phyloP scores from a whole-genome alignment of 208 protist genomes.

The Crithidia bombi region DNA sequence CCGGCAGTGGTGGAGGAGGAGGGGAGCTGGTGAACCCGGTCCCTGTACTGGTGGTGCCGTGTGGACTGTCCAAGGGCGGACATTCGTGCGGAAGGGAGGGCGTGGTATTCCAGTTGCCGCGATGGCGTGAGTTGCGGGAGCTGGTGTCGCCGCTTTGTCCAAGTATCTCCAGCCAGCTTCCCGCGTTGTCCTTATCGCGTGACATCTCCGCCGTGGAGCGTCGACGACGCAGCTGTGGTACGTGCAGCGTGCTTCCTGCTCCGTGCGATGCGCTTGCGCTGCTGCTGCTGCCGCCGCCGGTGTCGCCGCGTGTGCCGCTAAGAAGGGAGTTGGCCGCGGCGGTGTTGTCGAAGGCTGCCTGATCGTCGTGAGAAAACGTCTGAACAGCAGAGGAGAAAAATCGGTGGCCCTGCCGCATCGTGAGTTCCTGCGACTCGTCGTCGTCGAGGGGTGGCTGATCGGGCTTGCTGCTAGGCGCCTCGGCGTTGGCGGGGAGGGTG shows the following conservation, averaged over 20 bases:
- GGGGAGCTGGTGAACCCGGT: conserved; percentile 4
- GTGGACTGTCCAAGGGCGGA: neutral
- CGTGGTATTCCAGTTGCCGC: neutral
- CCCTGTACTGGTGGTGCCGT: neutral
- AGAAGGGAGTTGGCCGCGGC: neutral
- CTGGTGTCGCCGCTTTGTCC: neutral
- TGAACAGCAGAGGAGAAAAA: neutral
- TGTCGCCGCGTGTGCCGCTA: neutral
- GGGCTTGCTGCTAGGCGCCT: conserved; percentile 3
- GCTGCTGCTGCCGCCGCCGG: conserved; percentile 14
- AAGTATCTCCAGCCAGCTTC: conserved; percentile 7
- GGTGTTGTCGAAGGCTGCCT: neutral
- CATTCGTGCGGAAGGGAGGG: neutral
- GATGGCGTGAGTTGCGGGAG: neutral
- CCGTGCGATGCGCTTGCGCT: neutral
- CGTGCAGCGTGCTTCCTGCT: no score
- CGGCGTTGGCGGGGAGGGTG: conserved; percentile 4
- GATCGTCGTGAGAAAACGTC: neutral
- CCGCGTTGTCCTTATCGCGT: conserved; percentile 5
- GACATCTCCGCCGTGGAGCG: neutral
- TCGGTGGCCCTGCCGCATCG: neutral
- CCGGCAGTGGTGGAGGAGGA: conserved; percentile 5
- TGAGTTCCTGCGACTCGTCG: neutral
- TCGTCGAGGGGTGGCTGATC: neutral
- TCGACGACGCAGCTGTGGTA: neutral